Conservation (phyloP, 331 rosid species). For the Telfairia occidentalis region DNA sequence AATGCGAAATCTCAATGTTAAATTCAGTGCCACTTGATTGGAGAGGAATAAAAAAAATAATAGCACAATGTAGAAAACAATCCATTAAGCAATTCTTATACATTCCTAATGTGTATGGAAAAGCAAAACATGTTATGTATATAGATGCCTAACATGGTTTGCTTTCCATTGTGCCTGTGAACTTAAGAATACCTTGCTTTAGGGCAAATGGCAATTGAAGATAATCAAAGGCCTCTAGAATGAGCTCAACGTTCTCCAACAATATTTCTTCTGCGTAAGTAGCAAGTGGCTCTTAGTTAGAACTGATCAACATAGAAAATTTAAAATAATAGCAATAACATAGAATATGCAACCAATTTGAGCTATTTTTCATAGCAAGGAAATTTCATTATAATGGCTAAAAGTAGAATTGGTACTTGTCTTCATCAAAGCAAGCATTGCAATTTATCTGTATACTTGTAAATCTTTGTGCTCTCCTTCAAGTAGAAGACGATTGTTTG, state of each 20-base stretch:
- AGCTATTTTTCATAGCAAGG: not conserved
- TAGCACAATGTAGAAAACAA: not conserved
- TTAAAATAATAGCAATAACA: not conserved
- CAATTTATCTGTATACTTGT: too few relatives aligned
- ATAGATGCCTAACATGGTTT: not conserved
- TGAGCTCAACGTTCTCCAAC: slow-evolving; percentile 87
- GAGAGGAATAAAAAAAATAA: not conserved
- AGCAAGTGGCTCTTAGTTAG: slow-evolving; percentile 13
- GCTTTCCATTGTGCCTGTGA: not conserved
- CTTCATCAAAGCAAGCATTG: too few relatives aligned
- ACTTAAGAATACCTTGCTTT: slow-evolving; percentile 50
- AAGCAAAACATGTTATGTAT: not conserved
- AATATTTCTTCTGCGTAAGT: slow-evolving; percentile 59
- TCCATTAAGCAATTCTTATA: not conserved
- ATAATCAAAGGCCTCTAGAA: slow-evolving; percentile 90
- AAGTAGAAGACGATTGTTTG: too few relatives aligned
- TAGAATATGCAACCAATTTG: not conserved
- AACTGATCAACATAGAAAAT: slow-evolving; percentile 11
- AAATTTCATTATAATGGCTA: not conserved
- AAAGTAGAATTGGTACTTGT: too few relatives aligned
- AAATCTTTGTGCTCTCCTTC: too few relatives aligned
- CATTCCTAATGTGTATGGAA: not conserved
- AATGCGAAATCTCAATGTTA: not conserved
- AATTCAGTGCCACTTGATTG: not conserved
- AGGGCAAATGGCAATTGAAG: slow-evolving; percentile 89